A percentile compares a stretch with the other conserved stretches of the same genome.
These are phyloP conservation scores for Pinus albicaulis DNA, from an alignment of 75 land plant species.

Conservation along the genomic window DNA sequence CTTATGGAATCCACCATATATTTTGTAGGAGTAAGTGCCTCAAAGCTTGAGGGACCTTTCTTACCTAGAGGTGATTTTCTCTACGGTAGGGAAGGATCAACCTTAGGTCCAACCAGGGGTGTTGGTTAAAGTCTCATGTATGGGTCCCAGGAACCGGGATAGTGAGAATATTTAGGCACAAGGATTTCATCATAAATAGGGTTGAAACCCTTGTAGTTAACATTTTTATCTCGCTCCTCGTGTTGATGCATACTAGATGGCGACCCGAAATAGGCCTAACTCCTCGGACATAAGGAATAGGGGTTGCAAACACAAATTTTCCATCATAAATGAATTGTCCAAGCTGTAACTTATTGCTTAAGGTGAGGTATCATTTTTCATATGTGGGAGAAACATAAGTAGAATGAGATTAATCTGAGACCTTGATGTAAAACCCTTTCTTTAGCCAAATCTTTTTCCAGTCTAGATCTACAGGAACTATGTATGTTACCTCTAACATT, in stretches of 20 bases:
- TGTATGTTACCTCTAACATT: constrained; percentile 50
- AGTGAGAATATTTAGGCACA: constrained; percentile 3
- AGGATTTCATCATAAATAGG: neutral
- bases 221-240: constrained; percentile 12
- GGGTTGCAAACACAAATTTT: constrained; percentile 33
- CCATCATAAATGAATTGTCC: constrained; percentile 49
- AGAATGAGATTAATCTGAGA: constrained; percentile 50
- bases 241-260: constrained; percentile 34
- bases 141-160: constrained; percentile 9
- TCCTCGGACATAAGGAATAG: constrained; percentile 37
- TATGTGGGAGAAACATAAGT: constrained; percentile 45
- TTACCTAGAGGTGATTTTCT: neutral
- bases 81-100: neutral
- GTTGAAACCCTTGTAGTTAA: constrained; percentile 2
- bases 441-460: constrained; percentile 44
- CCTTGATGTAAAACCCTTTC: constrained; percentile 47
- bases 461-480: constrained; percentile 41
- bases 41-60: constrained; percentile 1
- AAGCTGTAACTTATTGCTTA: constrained; percentile 47
- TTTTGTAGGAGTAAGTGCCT: constrained; percentile 8
- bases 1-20: constrained; percentile 4
- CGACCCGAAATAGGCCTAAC: constrained; percentile 60
- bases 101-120: neutral
- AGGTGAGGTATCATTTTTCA: constrained; percentile 37
- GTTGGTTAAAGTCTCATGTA: neutral